Evolutionary conservation across 371 early-diverging fungal genomes (phyloP), one percentile per base, ranked within the genome.

Genomic region (Mucor irregularis): DNA sequence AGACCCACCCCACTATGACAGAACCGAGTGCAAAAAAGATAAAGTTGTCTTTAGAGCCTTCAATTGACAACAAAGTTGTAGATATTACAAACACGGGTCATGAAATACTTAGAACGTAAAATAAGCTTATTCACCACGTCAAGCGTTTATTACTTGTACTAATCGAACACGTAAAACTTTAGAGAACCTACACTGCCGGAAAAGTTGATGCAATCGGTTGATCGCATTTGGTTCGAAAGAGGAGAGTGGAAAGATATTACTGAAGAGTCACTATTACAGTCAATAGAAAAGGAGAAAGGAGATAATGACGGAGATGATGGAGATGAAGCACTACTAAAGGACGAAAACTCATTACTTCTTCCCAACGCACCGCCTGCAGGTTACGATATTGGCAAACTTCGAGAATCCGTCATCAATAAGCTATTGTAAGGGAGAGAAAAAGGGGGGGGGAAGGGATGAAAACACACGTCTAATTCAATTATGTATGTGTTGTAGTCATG

Each of bases 41-140:
- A 46, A 80, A 78, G 22, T 66, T 84, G 28, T 81, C 80, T 28
- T 65, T 84, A 5, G 82, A 84, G 46, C 74, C 82, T 38, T 68
- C 72, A 16, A 68, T 78, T 28, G 76, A 73, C 9, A 74, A 78
- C 30, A 55, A 69, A 55, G 76, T 79, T 0, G 62, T 72, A 4
- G 85, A 84, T 54, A 82, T 84, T 53, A 74, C 72, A 9, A 80
- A 84, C 55, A 65, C 69, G 37, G 85, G 82, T 14, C 72, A 76
- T 48, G 82, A 84, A 53, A 76, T 81, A 50, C 67, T 69, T 31
- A 76, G 81, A 56, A 69, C 71, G 85, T 84, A 81, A 56, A 11
- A 28, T 19, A 24, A 26, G 24, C 13, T 9, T 10, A 49, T 22
- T 26, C 16, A 5, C 16, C 1, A 25, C 14, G 22, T 22, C 47